phyloP scores from a whole-genome alignment of 768 basidiomycete genomes.

The Calocera viscosa region DNA sequence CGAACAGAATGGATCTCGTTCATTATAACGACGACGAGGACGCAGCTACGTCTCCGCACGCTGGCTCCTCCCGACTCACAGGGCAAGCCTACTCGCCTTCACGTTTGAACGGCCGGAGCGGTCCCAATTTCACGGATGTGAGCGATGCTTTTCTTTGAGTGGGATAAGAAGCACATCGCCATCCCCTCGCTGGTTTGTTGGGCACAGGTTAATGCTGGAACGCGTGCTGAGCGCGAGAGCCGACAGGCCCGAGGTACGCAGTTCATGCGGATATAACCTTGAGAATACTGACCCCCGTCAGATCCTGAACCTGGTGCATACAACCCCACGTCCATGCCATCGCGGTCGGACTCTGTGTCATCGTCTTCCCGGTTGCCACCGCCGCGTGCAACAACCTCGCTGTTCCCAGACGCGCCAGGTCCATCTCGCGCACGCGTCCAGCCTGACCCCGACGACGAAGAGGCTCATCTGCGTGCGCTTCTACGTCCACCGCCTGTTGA shows the following conservation, averaged over 20 bases:
- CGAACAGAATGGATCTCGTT: neutral
- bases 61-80: neutral
- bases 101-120: neutral
- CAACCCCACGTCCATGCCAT: neutral
- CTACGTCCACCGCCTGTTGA: conserved; percentile 52
- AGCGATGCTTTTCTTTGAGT: neutral
- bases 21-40: conserved; percentile 4
- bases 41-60: neutral
- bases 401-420: neutral
- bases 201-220: neutral
- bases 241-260: neutral
- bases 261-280: too few species aligned
- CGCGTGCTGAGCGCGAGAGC: neutral
- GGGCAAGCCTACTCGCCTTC: neutral
- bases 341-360: neutral
- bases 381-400: neutral
- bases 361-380: neutral
- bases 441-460: conserved; percentile 27
- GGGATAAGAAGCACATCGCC: conserved; percentile 4
- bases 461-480: conserved; percentile 41
- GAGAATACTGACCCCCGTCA: neutral
- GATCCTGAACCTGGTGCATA: neutral
- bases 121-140: neutral
- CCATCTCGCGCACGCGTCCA: neutral
- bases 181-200: neutral